A percentile compares a stretch with the other conserved stretches of the same genome.
phyloP scores from a whole-genome alignment of 768 basidiomycete genomes.

The Agaricus subrufescens region DNA sequence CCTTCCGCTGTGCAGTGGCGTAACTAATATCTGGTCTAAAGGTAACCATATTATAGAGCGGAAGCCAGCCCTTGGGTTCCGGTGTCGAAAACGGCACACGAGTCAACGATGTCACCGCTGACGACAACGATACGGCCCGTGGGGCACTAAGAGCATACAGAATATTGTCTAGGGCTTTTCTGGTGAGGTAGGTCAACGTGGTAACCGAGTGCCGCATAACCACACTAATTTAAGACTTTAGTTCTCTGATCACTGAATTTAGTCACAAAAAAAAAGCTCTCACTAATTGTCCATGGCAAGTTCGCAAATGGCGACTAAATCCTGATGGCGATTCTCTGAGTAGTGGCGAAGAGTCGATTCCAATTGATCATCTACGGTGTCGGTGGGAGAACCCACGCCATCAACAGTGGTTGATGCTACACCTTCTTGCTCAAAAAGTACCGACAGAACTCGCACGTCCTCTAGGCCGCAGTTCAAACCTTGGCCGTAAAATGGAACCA shows the following conservation, averaged over 20 bases:
- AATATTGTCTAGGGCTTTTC: slow-evolving; percentile 74
- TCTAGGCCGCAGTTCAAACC: slow-evolving; percentile 97
- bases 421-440: slow-evolving; percentile 65
- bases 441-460: slow-evolving; percentile 87
- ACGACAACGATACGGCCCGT: slow-evolving; percentile 39
- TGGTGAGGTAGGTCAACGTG: slow-evolving; percentile 72
- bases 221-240: slow-evolving; percentile 44
- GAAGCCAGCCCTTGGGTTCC: slow-evolving; percentile 77
- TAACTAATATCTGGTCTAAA: slow-evolving; percentile 96
- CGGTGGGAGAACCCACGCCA: slow-evolving; percentile 23
- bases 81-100: slow-evolving; percentile 53
- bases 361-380: slow-evolving; percentile 50
- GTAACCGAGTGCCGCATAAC: slow-evolving; percentile 95
- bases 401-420: slow-evolving; percentile 46
- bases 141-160: slow-evolving; percentile 58
- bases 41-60: slow-evolving; percentile 96
- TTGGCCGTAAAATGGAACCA: slow-evolving; percentile 99
- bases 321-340: slow-evolving; percentile 77
- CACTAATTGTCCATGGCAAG: slow-evolving; percentile 98
- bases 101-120: slow-evolving; percentile 42
- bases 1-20: slow-evolving; percentile 68
- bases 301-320: slow-evolving; percentile 86
- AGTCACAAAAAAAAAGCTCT: slow-evolving; percentile 29
- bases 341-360: slow-evolving; percentile 70
- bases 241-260: slow-evolving; percentile 11